Evolutionary conservation across 2,329 filamentous ascomycete genomes (phyloP), one percentile per base, ranked within the genome.

Genomic region (Waltergamsia citrina): DNA sequence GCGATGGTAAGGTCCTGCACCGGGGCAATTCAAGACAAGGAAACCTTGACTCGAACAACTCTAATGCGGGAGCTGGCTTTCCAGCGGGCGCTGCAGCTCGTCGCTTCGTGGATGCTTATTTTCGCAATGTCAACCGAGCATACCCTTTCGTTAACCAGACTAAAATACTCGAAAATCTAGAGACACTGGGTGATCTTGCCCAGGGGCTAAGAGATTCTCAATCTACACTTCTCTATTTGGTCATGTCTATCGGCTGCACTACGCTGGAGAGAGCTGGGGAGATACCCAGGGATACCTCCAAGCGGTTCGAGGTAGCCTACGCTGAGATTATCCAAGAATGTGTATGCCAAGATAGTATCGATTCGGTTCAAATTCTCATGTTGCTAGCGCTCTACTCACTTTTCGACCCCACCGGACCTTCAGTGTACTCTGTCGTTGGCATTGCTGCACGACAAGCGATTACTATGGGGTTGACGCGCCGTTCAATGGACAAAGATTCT

Each of bases 201-300:
- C 11, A 21, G 43, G 39, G 36, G 37, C 45, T 6, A 38, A 46
- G 5, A 43, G 51, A 53, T 22, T 38, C 46, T 16, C 51, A 53
- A 20, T 52, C 54, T 5, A 64, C 56, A 5, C 36, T 60, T 5
- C 40, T 64, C 4, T 62, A 61, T 38, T 54, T 66, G 5, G 51
- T 65, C 41, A 63, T 65, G 57, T 62, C 63, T 17, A 64, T 67
- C 24, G 62, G 63, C 0, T 62, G 57, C 33, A 64, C 60, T 0
- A 65, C 61, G 0, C 43, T 66, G 14, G 54, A 62, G 38, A 49
- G 63, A 2, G 61, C 59, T 2, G 61, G 61, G 1, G 56, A 64
- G 36, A 49, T 62, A 2, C 52, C 59, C 3, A 43, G 47, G 12
- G 53, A 54, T 41, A 41, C 46, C 45, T 1, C 45, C 45, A 7